phyloP scores from a whole-genome alignment of 192 early-diverging fungal species.

The Dimargaris cristalligena region DNA sequence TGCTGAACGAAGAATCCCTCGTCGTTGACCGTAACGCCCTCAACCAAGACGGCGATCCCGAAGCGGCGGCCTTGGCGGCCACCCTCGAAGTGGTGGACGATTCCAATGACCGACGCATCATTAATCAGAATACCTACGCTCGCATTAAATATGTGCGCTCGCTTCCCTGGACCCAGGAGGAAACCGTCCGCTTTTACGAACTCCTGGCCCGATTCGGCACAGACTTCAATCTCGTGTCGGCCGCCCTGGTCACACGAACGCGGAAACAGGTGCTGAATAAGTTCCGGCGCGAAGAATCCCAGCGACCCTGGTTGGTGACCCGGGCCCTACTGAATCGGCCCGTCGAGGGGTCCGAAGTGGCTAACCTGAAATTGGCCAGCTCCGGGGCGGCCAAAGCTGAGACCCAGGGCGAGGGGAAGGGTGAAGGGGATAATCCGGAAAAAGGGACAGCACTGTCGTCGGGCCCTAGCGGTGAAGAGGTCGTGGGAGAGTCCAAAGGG shows the following conservation, averaged over 20 bases:
- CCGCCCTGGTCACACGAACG: slow-evolving; percentile 17
- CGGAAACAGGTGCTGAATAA: slow-evolving; percentile 27
- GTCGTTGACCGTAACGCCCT: slow-evolving; percentile 23
- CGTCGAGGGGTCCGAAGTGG: too few relatives aligned
- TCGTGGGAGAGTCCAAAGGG: too few relatives aligned
- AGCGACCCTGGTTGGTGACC: not conserved
- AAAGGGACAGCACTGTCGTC: too few relatives aligned
- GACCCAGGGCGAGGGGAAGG: too few relatives aligned
- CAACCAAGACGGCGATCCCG: too few relatives aligned
- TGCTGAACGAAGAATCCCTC: slow-evolving; percentile 24
- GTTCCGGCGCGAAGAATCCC: slow-evolving; percentile 25
- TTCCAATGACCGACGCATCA: slow-evolving; percentile 17
- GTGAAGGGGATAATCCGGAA: too few relatives aligned
- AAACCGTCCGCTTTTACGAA: slow-evolving; percentile 23
- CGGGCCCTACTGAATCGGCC: slow-evolving; percentile 6
- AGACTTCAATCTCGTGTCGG: slow-evolving; percentile 28
- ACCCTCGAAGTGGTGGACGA: slow-evolving; percentile 25
- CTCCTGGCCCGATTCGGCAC: slow-evolving; percentile 22
- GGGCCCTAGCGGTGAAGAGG: too few relatives aligned
- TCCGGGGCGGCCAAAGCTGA: too few relatives aligned
- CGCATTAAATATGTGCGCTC: slow-evolving; percentile 17
- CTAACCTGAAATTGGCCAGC: too few relatives aligned
- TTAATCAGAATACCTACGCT: slow-evolving; percentile 26
- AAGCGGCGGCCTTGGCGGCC: slow-evolving; percentile 6
- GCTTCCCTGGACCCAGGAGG: slow-evolving; percentile 19